Evolutionary conservation across 495 filamentous ascomycete species (phyloP).

Genomic region (Aspergillus bertholletiae): DNA sequence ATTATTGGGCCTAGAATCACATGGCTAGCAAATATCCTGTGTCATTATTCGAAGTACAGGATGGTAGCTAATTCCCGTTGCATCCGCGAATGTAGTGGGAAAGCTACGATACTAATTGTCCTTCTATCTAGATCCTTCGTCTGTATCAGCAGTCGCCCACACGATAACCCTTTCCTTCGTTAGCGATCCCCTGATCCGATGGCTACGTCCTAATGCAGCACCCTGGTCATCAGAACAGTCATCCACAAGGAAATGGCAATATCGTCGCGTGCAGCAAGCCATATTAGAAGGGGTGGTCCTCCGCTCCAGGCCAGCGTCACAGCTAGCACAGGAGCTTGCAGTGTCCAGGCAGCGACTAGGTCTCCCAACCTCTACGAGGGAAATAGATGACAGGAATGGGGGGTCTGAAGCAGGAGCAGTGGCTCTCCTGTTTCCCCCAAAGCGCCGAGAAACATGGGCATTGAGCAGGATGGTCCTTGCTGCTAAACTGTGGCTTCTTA

Average conservation of each 20-base stretch:
- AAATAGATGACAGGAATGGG: not conserved
- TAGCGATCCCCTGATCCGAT: conserved; percentile 27
- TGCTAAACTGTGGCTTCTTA: conserved; percentile 21
- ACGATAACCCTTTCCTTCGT: conserved; percentile 26
- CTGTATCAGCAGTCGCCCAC: conserved; percentile 14
- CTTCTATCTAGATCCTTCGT: conserved; percentile 5
- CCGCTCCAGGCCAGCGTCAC: conserved; percentile 5
- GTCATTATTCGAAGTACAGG: not conserved
- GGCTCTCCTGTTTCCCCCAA: conserved; percentile 23
- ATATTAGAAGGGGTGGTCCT: conserved; percentile 23
- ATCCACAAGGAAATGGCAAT: conserved; percentile 21
- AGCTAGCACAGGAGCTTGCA: conserved; percentile 12
- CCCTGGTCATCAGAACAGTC: conserved; percentile 12
- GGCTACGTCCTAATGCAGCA: conserved; percentile 26
- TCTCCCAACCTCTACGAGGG: not conserved
- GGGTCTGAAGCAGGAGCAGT: conserved; percentile 19
- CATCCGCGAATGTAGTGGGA: too few species aligned
- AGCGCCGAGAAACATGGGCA: conserved; percentile 12
- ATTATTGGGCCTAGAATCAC: not conserved
- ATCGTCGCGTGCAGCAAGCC: conserved; percentile 22
- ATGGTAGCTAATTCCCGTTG: not conserved
- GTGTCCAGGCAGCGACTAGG: not conserved
- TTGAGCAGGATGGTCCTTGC: conserved; percentile 5
- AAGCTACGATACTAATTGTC: not conserved
- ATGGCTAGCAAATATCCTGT: conserved; percentile 3